Percentiles rank a stretch among this genome's conserved stretches.
Conservation (phyloP, 2,329 filamentous ascomycete genomes). For the Colletotrichum trifolii region DNA sequence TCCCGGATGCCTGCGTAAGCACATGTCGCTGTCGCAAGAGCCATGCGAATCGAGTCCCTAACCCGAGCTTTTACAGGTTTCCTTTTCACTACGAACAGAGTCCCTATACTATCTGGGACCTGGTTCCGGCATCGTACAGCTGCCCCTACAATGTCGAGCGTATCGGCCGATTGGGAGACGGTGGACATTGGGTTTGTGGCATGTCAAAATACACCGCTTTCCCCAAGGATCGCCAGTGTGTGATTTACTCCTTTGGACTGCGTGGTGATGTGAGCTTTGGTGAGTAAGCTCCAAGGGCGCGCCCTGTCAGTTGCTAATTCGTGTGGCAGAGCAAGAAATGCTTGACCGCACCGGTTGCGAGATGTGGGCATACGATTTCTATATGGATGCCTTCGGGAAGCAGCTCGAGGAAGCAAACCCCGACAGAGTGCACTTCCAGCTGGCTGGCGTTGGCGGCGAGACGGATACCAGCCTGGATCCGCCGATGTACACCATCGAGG, state of each 20-base stretch:
- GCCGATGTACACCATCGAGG: constrained; percentile 46
- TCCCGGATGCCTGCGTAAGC: too few relatives aligned
- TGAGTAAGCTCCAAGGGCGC: too few relatives aligned
- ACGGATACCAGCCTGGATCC: constrained; percentile 41
- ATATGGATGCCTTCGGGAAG: constrained; percentile 45
- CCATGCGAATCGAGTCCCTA: too few relatives aligned
- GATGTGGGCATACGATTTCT: constrained; percentile 52
- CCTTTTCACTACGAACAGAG: too few relatives aligned
- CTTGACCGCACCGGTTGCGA: constrained; percentile 48
- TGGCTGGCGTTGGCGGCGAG: constrained; percentile 44
- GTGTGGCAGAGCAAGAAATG: constrained; percentile 43
- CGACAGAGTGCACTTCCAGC: constrained; percentile 45
- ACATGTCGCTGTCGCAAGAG: too few relatives aligned
- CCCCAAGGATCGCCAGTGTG: constrained; percentile 37
- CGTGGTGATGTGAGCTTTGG: constrained; percentile 49
- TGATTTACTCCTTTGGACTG: constrained; percentile 53
- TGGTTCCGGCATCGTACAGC: constrained; percentile 49
- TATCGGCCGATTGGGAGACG: constrained; percentile 50
- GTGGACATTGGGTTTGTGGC: constrained; percentile 55
- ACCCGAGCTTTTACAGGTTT: too few relatives aligned
- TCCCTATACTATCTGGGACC: constrained; percentile 52
- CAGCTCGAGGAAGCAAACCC: constrained; percentile 40
- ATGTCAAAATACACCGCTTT: constrained; percentile 47
- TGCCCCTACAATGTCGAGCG: constrained; percentile 53
- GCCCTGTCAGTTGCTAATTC: too few relatives aligned